Conservation (phyloP, 257 asterid species). For the Solanum neorickii region DNA sequence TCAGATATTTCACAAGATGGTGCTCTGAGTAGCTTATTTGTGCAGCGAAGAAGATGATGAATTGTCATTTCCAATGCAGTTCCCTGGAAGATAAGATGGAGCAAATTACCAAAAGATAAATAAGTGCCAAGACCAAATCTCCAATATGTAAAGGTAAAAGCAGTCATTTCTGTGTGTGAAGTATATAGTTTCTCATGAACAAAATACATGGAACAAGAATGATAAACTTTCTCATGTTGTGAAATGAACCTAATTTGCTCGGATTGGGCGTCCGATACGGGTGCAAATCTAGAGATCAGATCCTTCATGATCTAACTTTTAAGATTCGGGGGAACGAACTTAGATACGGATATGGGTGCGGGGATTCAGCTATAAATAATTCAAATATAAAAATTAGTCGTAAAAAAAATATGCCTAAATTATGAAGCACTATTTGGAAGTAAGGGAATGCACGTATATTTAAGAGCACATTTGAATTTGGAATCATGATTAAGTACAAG, state of each 20-base stretch:
- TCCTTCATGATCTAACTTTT: background rate
- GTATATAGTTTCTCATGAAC: background rate
- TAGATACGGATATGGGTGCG: background rate
- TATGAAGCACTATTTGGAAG: background rate
- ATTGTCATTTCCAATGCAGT: constrained; percentile 29
- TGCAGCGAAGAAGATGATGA: constrained; percentile 55
- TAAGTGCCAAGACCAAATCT: background rate
- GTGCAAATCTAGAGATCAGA: background rate
- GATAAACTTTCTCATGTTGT: background rate
- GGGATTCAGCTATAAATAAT: background rate
- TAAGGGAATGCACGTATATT: background rate
- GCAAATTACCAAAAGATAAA: background rate
- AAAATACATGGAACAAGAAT: background rate
- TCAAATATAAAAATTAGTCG: background rate
- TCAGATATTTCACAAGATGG: constrained; percentile 13
- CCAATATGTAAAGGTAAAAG: background rate
- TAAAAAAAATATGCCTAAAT: background rate
- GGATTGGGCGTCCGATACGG: background rate
- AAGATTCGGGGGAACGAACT: background rate
- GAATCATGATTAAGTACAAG: background rate
- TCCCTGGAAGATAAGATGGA: constrained; percentile 27
- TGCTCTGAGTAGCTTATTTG: constrained; percentile 26
- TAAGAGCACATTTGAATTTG: background rate
- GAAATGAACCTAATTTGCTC: background rate
- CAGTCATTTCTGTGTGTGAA: background rate